Base-by-base conservation (phyloP, 176 grass and related monocot genomes). In the Zoysia pacifica region DNA sequence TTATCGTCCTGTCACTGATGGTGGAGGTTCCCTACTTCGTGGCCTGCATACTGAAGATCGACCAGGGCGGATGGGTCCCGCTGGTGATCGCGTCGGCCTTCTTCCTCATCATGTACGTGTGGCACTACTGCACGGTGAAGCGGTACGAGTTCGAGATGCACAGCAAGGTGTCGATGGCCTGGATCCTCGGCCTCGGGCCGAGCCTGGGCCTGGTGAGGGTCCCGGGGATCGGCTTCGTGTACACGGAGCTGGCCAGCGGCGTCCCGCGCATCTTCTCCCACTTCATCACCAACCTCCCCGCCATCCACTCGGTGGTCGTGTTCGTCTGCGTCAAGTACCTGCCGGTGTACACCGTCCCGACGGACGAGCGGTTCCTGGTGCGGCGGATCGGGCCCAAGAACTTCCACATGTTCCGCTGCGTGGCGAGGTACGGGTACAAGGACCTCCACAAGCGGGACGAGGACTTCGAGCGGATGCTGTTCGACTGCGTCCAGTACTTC, bases 241-340 rank as follows among this genome's bases (percentile, higher is more conserved):
- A 93, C 84, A 99, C 88, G 9, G 96, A 99, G 69, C 93, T 99
- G n/a, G 96, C 96, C 12, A 94, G 90, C 9, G 96, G 96, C 0
- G 96, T 98, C 11, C 96, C 96, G 7, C 90, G 85, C 66, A 98
- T 98, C 62, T 98, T 98, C 79, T 95, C 96, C 7, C 96, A 98
- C 83, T 98, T 98, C 72, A 91, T 98, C 55, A 98, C 96, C 38
- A 94, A 98, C 86, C 83, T 98, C n/a, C 96, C 96, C 7, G 96
- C 96, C 12, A 94, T 94, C 76, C 96, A 98, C 75, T 95, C 96
- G 1, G 96, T 98, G 9, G 89, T 95, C 2, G 92, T 95, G 15
- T 98, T 98, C 4, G 90, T 98, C 5, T 98, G 96, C 71, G 82
- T 98, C 77, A 98, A 98, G 84, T 98, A 98, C 74, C 92, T 98